Percentiles rank a stretch among this genome's conserved stretches.
phyloP scores from a whole-genome alignment of 75 land plant species.

The Sequoiadendron giganteum region DNA sequence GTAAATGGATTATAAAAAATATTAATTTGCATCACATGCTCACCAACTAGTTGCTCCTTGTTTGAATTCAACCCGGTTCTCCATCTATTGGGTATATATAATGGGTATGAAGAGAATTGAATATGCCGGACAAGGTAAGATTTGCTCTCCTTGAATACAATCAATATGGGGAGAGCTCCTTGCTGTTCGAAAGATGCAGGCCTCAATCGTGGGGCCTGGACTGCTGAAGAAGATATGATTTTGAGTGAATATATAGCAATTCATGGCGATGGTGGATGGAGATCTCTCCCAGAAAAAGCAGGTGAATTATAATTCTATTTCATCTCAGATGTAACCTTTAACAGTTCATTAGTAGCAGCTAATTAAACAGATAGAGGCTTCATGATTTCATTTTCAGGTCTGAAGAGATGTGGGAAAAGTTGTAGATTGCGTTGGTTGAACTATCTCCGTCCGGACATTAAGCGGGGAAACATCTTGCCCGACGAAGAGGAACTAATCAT shows the following conservation, averaged over 20 bases:
- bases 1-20: no score
- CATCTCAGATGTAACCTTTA: no score
- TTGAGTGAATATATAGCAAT: slow-evolving; percentile 7
- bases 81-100: no score
- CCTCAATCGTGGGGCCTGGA: slow-evolving; percentile 18
- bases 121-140: no score
- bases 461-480: neutral
- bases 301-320: neutral
- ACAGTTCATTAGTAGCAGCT: no score
- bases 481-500: neutral
- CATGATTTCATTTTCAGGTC: neutral
- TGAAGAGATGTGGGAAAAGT: neutral
- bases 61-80: no score
- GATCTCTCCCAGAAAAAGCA: slow-evolving; percentile 14
- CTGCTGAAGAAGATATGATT: slow-evolving; percentile 17
- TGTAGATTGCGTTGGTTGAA: neutral
- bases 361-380: neutral
- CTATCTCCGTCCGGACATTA: neutral
- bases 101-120: no score
- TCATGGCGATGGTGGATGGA: slow-evolving; percentile 16
- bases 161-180: slow-evolving; percentile 8
- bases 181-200: slow-evolving; percentile 4
- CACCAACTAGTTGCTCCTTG: no score
- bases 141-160: no score
- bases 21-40: no score